Evolutionary conservation across 768 basidiomycete species (phyloP).

Genomic region (Lyophyllum atratum): DNA sequence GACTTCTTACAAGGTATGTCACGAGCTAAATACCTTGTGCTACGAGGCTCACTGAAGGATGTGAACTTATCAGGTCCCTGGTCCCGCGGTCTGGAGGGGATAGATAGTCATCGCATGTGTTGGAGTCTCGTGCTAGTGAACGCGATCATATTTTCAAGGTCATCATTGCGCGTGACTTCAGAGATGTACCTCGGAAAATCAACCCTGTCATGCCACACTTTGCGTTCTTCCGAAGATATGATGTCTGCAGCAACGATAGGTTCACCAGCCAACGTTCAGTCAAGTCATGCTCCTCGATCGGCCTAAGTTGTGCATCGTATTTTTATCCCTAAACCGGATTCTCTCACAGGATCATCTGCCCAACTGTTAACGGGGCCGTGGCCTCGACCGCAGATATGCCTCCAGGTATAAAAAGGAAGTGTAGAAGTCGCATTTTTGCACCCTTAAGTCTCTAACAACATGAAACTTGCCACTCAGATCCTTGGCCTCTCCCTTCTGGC

Average conservation of each 20-base stretch:
- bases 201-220: constrained; percentile 4
- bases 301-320: background rate
- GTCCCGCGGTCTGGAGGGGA: constrained; percentile 19
- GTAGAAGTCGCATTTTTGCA: background rate
- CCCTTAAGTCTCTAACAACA: background rate
- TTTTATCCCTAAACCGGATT: background rate
- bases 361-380: background rate
- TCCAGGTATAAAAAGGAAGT: background rate
- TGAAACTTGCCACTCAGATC: background rate
- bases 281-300: background rate
- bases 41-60: background rate
- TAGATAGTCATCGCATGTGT: background rate
- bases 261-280: background rate
- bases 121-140: background rate
- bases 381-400: background rate
- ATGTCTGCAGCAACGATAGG: background rate
- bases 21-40: background rate
- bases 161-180: background rate
- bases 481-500: background rate
- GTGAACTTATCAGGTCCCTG: constrained; percentile 23
- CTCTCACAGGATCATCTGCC: background rate
- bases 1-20: constrained; percentile 29
- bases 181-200: constrained; percentile 2
- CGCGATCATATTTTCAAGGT: background rate
- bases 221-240: background rate